phyloP scores from a whole-genome alignment of 257 asterid species.

The Anisodus acutangulus region DNA sequence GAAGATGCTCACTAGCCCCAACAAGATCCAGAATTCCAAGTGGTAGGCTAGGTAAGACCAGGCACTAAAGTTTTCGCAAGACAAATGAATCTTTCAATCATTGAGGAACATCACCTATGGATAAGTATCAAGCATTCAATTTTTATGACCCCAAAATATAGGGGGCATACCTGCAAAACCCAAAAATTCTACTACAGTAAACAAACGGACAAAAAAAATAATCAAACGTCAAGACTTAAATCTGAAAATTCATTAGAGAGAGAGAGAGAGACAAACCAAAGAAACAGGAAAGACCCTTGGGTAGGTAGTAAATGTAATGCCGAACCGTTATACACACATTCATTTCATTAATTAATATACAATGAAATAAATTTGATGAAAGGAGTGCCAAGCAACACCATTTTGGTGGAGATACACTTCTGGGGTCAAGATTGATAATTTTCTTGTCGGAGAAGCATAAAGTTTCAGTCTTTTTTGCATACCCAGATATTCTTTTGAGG shows the following conservation, averaged over 20 bases:
- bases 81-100: slow-evolving; percentile 12
- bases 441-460: background rate
- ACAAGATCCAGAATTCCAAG: background rate
- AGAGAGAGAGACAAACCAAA: background rate
- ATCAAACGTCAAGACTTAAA: background rate
- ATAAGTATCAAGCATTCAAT: background rate
- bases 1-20: background rate
- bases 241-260: slow-evolving; percentile 1
- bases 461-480: background rate
- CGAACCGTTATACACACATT: background rate
- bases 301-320: slow-evolving; percentile 20
- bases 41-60: background rate
- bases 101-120: background rate
- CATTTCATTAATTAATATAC: background rate
- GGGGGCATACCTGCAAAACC: background rate
- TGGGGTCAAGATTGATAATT: background rate
- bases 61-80: background rate
- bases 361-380: background rate
- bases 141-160: background rate
- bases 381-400: slow-evolving; percentile 7
- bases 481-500: background rate
- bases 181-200: background rate
- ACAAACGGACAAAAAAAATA: background rate
- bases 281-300: slow-evolving; percentile 19
- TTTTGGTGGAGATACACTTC: background rate